These are phyloP conservation scores for Dalbergia cochinchinensis DNA, from an alignment of 306 rosid genomes.

Conservation along the genomic window DNA sequence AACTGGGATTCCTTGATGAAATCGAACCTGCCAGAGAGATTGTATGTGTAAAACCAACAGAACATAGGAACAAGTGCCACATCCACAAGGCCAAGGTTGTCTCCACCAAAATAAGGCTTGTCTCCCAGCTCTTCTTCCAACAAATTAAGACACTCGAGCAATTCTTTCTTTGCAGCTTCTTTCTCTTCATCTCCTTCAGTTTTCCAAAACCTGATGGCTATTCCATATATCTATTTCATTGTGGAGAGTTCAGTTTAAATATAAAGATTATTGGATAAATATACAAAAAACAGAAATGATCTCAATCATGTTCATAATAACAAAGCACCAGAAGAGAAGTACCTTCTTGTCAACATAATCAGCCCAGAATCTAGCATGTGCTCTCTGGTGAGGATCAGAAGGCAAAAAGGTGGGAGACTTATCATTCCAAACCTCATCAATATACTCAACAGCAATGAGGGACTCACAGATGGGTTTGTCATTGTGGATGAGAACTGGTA, in stretches of 20 bases:
- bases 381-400: constrained; percentile 53
- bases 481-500: constrained; percentile 64
- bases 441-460: constrained; percentile 47
- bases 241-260: not conserved
- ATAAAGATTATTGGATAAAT: not conserved
- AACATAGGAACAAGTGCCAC: constrained; percentile 50
- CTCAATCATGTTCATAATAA: too few relatives aligned
- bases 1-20: constrained; percentile 42
- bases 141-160: constrained; percentile 39
- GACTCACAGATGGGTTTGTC: constrained; percentile 66
- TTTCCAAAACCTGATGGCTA: constrained; percentile 6
- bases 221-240: constrained; percentile 40
- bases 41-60: constrained; percentile 37
- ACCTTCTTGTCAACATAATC: constrained; percentile 55
- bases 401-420: constrained; percentile 40
- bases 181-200: constrained; percentile 44
- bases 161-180: constrained; percentile 50
- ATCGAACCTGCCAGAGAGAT: not conserved
- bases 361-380: constrained; percentile 58
- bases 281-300: too few relatives aligned
- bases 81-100: constrained; percentile 57
- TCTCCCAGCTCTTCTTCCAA: constrained; percentile 40
- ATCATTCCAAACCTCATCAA: constrained; percentile 56
- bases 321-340: not conserved
- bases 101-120: constrained; percentile 52